A percentile compares a stretch with the other conserved stretches of the same genome.
These are phyloP conservation scores for Pichia sp. DNA, from an alignment of 1,139 yeast species.

Conservation along the genomic window DNA sequence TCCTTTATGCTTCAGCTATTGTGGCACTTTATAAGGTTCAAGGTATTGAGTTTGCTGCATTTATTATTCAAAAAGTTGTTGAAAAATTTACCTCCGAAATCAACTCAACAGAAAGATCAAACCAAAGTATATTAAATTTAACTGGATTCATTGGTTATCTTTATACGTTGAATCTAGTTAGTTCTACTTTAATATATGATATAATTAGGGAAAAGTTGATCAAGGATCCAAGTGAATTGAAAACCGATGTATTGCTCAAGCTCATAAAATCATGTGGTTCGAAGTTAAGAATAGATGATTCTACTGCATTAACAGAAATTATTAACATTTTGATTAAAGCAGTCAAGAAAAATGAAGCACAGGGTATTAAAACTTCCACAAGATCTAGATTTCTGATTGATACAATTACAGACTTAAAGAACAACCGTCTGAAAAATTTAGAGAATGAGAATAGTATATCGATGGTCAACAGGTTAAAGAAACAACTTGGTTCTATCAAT, in stretches of 20 bases:
- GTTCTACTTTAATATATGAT: constrained; percentile 72
- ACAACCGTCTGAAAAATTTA: constrained; percentile 65
- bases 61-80: constrained; percentile 68
- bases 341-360: constrained; percentile 33
- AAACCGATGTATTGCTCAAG: constrained; percentile 70
- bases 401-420: constrained; percentile 75
- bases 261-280: constrained; percentile 72
- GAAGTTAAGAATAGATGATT: constrained; percentile 85
- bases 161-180: constrained; percentile 69
- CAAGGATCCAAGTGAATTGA: constrained; percentile 51
- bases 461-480: constrained; percentile 55
- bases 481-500: constrained; percentile 49
- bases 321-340: constrained; percentile 48
- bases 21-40: constrained; percentile 69
- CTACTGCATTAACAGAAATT: constrained; percentile 75
- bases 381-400: constrained; percentile 82
- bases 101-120: constrained; percentile 24
- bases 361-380: constrained; percentile 40
- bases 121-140: constrained; percentile 62
- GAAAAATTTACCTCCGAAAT: constrained; percentile 44
- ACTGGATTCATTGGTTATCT: constrained; percentile 69
- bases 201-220: constrained; percentile 42
- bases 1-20: constrained; percentile 71
- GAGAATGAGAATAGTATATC: constrained; percentile 38
- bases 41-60: constrained; percentile 90